phyloP scores from a whole-genome alignment of 2,329 filamentous ascomycete genomes.

The Dendrostoma leiphaemia region DNA sequence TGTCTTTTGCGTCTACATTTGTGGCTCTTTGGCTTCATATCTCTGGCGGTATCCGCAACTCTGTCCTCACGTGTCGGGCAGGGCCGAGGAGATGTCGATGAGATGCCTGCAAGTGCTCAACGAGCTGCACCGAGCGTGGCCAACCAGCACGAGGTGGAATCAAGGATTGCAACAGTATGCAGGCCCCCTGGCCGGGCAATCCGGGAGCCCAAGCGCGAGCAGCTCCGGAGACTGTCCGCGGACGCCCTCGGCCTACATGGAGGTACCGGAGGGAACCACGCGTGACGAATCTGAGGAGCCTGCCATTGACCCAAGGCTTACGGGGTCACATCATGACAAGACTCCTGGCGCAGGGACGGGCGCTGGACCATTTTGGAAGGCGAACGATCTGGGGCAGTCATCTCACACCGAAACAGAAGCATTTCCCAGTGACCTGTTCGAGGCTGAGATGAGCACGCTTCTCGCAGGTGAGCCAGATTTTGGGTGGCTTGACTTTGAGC shows the following conservation, averaged over 20 bases:
- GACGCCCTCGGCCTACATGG: conserved; percentile 1
- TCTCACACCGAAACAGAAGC: conserved; percentile 10
- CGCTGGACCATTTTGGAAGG: conserved; percentile 8
- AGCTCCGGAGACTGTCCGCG: conserved; percentile 9
- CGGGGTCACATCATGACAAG: not conserved
- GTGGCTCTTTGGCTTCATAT: conserved; percentile 34
- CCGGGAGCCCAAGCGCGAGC: conserved; percentile 6
- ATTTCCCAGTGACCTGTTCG: conserved; percentile 22
- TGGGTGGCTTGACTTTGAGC: conserved; percentile 19
- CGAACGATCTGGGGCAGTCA: not conserved
- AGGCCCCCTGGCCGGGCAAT: conserved; percentile 9
- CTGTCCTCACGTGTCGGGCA: conserved; percentile 24
- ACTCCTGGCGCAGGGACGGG: not conserved
- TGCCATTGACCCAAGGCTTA: conserved; percentile 15
- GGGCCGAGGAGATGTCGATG: conserved; percentile 26
- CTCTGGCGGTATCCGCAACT: conserved; percentile 30
- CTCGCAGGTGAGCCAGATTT: conserved; percentile 22
- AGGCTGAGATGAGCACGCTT: conserved; percentile 22
- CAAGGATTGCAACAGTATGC: conserved; percentile 22
- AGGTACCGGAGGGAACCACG: not conserved
- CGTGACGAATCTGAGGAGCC: not conserved
- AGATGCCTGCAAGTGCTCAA: conserved; percentile 21
- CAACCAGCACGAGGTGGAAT: conserved; percentile 22
- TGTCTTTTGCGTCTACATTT: conserved; percentile 39
- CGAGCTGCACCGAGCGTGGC: conserved; percentile 23